A percentile compares a stretch with the other conserved stretches of the same genome.
These are phyloP conservation scores for Nicotiana noctiflora DNA, from an alignment of 257 asterid species.

Conservation along the genomic window DNA sequence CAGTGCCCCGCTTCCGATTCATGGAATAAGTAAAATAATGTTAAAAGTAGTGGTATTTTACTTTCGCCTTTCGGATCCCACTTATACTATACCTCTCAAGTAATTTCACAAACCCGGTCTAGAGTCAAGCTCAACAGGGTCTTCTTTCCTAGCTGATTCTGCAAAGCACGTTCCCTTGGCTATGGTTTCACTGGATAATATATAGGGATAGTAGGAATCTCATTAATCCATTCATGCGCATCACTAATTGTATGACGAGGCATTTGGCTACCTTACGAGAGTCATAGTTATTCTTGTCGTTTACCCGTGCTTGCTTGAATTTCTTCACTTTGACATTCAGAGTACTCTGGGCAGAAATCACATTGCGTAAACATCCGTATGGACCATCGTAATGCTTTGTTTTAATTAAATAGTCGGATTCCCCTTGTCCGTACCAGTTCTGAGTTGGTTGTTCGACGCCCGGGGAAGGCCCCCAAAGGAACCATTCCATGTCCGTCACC, in stretches of 20 bases:
- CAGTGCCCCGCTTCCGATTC: too few relatives aligned
- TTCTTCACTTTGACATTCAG: constrained; percentile 34
- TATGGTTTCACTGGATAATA: too few relatives aligned
- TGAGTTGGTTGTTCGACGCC: constrained; percentile 3
- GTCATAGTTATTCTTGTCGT: constrained; percentile 39
- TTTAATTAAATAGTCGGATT: constrained; percentile 51
- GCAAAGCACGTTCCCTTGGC: too few relatives aligned
- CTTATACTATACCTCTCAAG: background rate
- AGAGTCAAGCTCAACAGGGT: background rate
- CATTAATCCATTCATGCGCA: background rate
- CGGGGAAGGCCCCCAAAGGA: background rate
- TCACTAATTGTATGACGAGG: constrained; percentile 49
- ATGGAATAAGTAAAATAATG: too few relatives aligned
- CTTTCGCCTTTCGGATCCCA: too few relatives aligned
- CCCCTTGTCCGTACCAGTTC: constrained; percentile 34
- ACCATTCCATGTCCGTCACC: too few relatives aligned
- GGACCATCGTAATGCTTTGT: constrained; percentile 64
- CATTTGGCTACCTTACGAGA: constrained; percentile 49
- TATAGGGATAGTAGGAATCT: too few relatives aligned
- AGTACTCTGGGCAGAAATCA: constrained; percentile 51
- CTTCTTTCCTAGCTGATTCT: too few relatives aligned
- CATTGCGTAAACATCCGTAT: constrained; percentile 50
- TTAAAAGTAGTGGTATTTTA: too few relatives aligned
- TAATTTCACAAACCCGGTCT: constrained; percentile 8
- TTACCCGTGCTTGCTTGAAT: constrained; percentile 39